These are phyloP conservation scores for Wilhelminamyces savonicus DNA, from an alignment of 805 yeast species.

Conservation along the genomic window DNA sequence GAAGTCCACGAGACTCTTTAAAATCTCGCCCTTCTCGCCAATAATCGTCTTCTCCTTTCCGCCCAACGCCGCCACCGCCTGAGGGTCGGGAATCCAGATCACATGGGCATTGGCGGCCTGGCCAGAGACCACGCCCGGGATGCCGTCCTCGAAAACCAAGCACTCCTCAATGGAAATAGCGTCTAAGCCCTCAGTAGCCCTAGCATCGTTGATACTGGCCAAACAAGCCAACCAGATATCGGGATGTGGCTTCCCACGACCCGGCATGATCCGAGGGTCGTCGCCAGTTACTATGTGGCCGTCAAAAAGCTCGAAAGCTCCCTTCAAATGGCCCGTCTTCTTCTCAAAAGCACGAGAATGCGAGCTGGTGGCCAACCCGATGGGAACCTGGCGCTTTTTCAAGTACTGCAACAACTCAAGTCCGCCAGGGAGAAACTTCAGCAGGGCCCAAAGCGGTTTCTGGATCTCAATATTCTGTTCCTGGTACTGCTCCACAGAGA, in stretches of 20 bases:
- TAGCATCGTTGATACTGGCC: slow-evolving; percentile 54
- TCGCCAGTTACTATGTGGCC: slow-evolving; percentile 80
- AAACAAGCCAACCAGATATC: slow-evolving; percentile 88
- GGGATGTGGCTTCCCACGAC: slow-evolving; percentile 91
- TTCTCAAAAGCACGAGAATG: slow-evolving; percentile 50
- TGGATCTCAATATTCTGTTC: slow-evolving; percentile 49
- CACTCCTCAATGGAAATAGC: slow-evolving; percentile 70
- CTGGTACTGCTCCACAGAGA: slow-evolving; percentile 59
- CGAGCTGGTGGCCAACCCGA: slow-evolving; percentile 90
- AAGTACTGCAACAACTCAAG: slow-evolving; percentile 55
- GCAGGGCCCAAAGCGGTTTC: slow-evolving; percentile 53
- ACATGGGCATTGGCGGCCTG: slow-evolving; percentile 76
- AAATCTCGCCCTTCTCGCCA: slow-evolving; percentile 52
- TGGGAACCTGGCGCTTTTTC: slow-evolving; percentile 52
- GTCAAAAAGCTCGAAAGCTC: slow-evolving; percentile 60
- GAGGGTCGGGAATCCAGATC: slow-evolving; percentile 90
- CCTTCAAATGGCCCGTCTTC: slow-evolving; percentile 65
- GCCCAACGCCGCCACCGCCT: slow-evolving; percentile 52
- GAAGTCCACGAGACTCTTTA: slow-evolving; percentile 6
- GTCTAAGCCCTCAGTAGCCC: slow-evolving; percentile 32
- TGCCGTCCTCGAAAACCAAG: slow-evolving; percentile 90
- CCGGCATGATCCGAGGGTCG: slow-evolving; percentile 72
- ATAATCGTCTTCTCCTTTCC: slow-evolving; percentile 46
- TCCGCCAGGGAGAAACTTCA: slow-evolving; percentile 81
- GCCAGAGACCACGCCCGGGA: slow-evolving; percentile 87